These are phyloP conservation scores for Ceratobasidium sp. DNA, from an alignment of 1,284 basidiomycete genomes.

Conservation along the genomic window DNA sequence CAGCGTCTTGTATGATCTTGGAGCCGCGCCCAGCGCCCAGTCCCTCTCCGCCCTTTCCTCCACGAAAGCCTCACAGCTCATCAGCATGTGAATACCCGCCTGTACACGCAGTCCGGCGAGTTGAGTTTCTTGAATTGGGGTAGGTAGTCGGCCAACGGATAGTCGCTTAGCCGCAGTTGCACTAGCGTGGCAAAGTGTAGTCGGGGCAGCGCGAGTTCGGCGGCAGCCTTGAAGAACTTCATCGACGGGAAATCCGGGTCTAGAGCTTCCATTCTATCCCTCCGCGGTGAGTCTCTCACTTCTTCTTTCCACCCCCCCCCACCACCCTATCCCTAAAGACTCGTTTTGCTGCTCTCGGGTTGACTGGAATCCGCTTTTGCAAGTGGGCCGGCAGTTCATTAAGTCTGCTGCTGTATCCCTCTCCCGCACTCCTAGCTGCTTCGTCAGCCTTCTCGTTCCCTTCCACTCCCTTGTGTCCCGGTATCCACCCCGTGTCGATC, in stretches of 20 bases:
- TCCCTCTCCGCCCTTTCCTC: neutral
- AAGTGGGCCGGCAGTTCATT: neutral
- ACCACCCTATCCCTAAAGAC: neutral
- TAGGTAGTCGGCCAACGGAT: neutral
- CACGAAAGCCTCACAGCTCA: constrained; percentile 8
- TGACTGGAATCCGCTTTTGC: neutral
- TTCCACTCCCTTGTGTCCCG: constrained; percentile 12
- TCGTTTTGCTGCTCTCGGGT: constrained; percentile 14
- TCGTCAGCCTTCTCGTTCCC: too few species aligned
- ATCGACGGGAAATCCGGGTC: constrained; percentile 7
- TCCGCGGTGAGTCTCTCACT: neutral
- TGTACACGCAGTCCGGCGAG: neutral
- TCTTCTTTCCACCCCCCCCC: neutral
- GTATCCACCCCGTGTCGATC: constrained; percentile 10
- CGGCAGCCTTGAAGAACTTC: neutral
- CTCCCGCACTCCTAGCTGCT: too few species aligned
- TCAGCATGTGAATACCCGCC: neutral
- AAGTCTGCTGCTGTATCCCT: neutral
- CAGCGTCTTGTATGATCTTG: neutral
- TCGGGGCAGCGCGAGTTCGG: neutral
- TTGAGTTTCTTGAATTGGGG: neutral
- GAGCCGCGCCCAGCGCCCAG: neutral
- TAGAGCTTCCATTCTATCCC: neutral
- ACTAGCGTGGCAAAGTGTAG: neutral
- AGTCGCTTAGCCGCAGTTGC: constrained; percentile 1